Percentiles rank a stretch among this genome's conserved stretches.
Evolutionary conservation across 305 asterid genomes (phyloP).

Genomic region (Ajuga reptans): DNA sequence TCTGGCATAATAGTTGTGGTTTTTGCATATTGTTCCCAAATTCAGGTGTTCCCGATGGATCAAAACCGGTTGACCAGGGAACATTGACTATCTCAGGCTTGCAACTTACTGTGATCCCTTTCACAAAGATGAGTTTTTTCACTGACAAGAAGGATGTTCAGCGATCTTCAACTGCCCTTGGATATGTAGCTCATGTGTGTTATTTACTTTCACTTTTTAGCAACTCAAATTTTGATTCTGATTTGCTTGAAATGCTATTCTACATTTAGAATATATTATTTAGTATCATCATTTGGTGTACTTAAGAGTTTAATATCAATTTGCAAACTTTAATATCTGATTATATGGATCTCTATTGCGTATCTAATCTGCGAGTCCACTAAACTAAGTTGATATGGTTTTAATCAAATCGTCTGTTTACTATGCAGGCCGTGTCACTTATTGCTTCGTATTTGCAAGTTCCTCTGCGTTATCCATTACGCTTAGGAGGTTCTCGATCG

Average conservation of each 20-base stretch:
- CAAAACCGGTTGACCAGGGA: conserved; percentile 63
- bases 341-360: conserved; percentile 1
- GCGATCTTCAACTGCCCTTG: conserved; percentile 91
- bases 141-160: conserved; percentile 95
- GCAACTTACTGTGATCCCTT: conserved; percentile 73
- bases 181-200: conserved; percentile 90
- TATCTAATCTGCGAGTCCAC: conserved; percentile 16
- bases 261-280: conserved; percentile 6
- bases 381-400: conserved; percentile 16
- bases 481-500: conserved; percentile 90
- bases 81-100: conserved; percentile 82
- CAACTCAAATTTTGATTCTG: conserved; percentile 17
- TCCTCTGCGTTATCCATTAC: conserved; percentile 84
- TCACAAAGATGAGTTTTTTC: conserved; percentile 90
- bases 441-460: conserved; percentile 76
- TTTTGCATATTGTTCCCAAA: conserved; percentile 17
- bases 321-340: not conserved
- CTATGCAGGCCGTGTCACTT: conserved; percentile 70
- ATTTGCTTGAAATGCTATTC: conserved; percentile 17
- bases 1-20: conserved; percentile 5
- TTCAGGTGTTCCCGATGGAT: conserved; percentile 61
- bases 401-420: conserved; percentile 23
- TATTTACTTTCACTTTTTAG: conserved; percentile 26
- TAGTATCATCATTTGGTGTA: conserved; percentile 7
- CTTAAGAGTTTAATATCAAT: conserved; percentile 17